Evolutionary conservation across 2,329 filamentous ascomycete species (phyloP).

Genomic region (Trematosphaeria pertusa): DNA sequence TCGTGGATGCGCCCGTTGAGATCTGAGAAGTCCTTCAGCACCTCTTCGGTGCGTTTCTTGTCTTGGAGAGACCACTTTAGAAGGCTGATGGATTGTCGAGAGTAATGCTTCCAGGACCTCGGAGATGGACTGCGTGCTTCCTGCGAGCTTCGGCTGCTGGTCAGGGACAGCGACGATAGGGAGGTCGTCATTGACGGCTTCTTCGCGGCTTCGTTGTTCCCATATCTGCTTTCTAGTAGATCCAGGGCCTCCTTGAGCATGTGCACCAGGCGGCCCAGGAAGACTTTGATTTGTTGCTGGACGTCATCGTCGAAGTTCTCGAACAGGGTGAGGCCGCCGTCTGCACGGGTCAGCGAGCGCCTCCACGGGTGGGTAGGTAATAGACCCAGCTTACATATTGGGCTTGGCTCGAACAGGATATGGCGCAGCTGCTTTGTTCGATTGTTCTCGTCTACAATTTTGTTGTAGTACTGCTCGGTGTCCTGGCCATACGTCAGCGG

Average conservation of each 20-base stretch:
- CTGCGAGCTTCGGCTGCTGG: not conserved
- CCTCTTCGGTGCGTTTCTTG: conserved; percentile 15
- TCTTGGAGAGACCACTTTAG: conserved; percentile 20
- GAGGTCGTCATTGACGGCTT: not conserved
- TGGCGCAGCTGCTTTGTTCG: conserved; percentile 11
- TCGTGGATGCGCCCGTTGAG: conserved; percentile 19
- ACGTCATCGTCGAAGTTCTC: conserved; percentile 15
- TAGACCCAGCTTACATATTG: not conserved
- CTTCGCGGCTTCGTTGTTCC: not conserved
- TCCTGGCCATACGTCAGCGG: conserved; percentile 13
- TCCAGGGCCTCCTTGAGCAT: conserved; percentile 13
- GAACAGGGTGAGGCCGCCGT: conserved; percentile 10
- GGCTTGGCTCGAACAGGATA: conserved; percentile 14
- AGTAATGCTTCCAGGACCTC: not conserved
- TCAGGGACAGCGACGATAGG: not conserved
- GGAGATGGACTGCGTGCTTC: conserved; percentile 1
- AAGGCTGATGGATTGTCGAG: not conserved
- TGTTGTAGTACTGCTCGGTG: conserved; percentile 2
- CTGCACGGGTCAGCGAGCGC: not conserved
- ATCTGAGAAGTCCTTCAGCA: conserved; percentile 14
- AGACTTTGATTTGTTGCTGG: conserved; percentile 18
- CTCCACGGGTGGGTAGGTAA: not conserved
- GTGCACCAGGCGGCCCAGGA: conserved; percentile 5
- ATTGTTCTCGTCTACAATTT: conserved; percentile 15
- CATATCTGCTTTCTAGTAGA: conserved; percentile 11